Evolutionary conservation across 164 flowering plant species (phyloP).

Genomic region (Vitis amurensis): DNA sequence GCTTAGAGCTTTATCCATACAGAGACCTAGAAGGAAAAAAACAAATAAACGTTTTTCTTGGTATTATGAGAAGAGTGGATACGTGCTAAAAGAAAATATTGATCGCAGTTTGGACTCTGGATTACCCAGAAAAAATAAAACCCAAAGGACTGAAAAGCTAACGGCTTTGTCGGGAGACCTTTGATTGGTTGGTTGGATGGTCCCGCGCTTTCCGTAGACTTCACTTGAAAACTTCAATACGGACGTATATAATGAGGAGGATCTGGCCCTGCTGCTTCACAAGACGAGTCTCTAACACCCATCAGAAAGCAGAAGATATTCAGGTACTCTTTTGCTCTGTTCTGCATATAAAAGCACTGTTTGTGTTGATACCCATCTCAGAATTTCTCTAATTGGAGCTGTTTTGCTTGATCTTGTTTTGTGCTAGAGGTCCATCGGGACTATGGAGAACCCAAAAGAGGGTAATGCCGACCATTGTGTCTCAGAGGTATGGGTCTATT

Average conservation of each 20-base stretch:
- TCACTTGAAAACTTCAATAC: conserved; percentile 28
- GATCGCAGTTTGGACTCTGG: conserved; percentile 2
- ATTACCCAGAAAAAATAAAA: conserved; percentile 14
- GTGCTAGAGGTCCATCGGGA: conserved; percentile 18
- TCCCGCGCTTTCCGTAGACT: conserved; percentile 49
- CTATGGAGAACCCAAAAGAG: conserved; percentile 29
- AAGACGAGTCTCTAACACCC: conserved; percentile 20
- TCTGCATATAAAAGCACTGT: neutral
- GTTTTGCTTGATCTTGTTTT: neutral
- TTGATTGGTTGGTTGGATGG: conserved; percentile 19
- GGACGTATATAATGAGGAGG: conserved; percentile 43
- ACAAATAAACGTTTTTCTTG: neutral
- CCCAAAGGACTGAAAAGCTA: neutral
- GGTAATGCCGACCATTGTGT: conserved; percentile 13
- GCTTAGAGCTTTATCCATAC: neutral
- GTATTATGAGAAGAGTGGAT: neutral
- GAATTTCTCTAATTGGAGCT: neutral
- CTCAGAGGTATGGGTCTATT: conserved; percentile 21
- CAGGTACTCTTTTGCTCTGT: conserved; percentile 22
- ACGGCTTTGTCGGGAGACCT: neutral
- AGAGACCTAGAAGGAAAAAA: neutral
- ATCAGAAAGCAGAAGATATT: conserved; percentile 11
- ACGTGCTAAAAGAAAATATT: neutral
- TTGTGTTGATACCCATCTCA: conserved; percentile 5
- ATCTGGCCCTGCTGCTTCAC: conserved; percentile 32